These are phyloP conservation scores for Phlyctochytrium planicorne DNA, from an alignment of 192 early-diverging fungal genomes.

Conservation along the genomic window DNA sequence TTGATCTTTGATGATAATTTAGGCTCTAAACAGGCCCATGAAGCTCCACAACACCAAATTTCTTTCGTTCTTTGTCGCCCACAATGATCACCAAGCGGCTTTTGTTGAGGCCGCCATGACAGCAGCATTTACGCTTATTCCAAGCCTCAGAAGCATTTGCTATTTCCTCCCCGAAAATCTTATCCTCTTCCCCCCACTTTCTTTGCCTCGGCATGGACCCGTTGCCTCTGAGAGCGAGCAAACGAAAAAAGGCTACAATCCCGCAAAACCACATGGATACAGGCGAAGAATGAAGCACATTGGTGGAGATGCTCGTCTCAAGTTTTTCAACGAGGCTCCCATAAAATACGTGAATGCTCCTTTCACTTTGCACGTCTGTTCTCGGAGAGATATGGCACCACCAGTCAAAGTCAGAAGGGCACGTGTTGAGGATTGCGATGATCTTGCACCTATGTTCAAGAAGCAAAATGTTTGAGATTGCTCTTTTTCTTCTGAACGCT, in stretches of 20 bases:
- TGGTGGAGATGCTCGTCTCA: constrained; percentile 12
- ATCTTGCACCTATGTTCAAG: constrained; percentile 54
- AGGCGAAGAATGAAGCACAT: constrained; percentile 8
- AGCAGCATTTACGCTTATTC: constrained; percentile 30
- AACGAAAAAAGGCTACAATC: no score
- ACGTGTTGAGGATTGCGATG: constrained; percentile 59
- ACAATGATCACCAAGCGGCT: constrained; percentile 20
- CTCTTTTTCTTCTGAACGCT: not conserved
- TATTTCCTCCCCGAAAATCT: constrained; percentile 47
- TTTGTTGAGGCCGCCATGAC: constrained; percentile 40
- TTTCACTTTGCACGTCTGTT: constrained; percentile 39
- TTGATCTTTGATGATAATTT: not conserved
- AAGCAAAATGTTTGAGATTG: constrained; percentile 36
- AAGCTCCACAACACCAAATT: constrained; percentile 50
- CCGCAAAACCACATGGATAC: not conserved
- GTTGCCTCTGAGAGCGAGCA: no score
- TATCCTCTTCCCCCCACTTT: constrained; percentile 46
- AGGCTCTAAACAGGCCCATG: not conserved
- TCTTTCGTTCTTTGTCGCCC: constrained; percentile 40
- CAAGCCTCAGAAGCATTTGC: constrained; percentile 32
- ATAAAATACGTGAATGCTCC: constrained; percentile 21
- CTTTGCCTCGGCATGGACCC: constrained; percentile 24
- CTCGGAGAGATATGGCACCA: constrained; percentile 41
- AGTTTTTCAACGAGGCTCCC: constrained; percentile 42
- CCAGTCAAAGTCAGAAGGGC: constrained; percentile 43